Evolutionary conservation across 2,329 filamentous ascomycete species (phyloP).

Genomic region (Dactylonectria macrodidyma): DNA sequence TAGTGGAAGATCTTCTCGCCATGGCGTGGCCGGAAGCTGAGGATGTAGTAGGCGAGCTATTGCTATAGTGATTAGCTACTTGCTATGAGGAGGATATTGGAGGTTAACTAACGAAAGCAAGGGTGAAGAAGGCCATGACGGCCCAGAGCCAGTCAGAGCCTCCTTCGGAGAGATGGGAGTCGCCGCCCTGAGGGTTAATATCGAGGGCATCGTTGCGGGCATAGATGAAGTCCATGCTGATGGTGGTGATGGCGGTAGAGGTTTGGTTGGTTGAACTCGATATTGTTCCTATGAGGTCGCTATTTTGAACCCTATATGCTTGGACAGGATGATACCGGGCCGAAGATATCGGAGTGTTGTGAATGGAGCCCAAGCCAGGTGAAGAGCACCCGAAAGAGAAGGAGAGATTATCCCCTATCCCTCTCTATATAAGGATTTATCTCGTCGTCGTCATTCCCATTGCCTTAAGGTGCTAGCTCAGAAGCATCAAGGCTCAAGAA

Average conservation of each 20-base stretch:
- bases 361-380: too few relatives aligned
- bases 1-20: slow-evolving; percentile 72
- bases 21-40: slow-evolving; percentile 59
- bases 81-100: background rate
- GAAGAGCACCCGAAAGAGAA: too few relatives aligned
- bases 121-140: slow-evolving; percentile 63
- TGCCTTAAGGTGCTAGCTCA: too few relatives aligned
- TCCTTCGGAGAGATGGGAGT: slow-evolving; percentile 52
- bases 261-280: too few relatives aligned
- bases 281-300: too few relatives aligned
- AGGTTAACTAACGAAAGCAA: slow-evolving; percentile 59
- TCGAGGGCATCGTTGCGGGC: slow-evolving; percentile 62
- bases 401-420: too few relatives aligned
- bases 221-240: slow-evolving; percentile 52
- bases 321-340: too few relatives aligned
- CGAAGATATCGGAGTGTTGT: too few relatives aligned
- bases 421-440: too few relatives aligned
- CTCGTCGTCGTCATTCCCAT: too few relatives aligned
- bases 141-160: slow-evolving; percentile 71
- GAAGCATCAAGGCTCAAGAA: too few relatives aligned
- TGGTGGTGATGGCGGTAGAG: background rate
- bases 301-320: too few relatives aligned
- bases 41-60: slow-evolving; percentile 58
- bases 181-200: slow-evolving; percentile 61
- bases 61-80: slow-evolving; percentile 28